Evolutionary conservation across 345 rosid species (phyloP), one percentile per base, ranked within the genome.

Genomic region (Noccaea caerulescens): DNA sequence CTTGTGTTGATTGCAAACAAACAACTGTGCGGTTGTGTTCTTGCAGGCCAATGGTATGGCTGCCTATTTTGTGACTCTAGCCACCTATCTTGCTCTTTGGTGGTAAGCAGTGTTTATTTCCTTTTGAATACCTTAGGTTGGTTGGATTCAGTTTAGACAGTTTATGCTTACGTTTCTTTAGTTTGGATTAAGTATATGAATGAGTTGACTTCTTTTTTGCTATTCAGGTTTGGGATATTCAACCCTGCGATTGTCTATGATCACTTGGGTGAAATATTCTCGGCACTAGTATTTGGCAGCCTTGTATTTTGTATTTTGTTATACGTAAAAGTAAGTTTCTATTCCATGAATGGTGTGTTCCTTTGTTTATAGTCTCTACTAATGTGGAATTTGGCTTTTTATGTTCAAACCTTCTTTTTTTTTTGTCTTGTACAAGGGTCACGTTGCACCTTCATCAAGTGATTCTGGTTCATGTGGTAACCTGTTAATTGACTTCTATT

Each of bases 391-490:
- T 57, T 68, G 16, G 52, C 42, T 38, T 72, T 20, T 81, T 81
- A 41, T 71, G 43, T 33, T 66, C 2, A 27, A 27, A 27, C 1
- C 45, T 14, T 52, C 18, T 53, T 23, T 38, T 54, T 45, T 47
- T 9, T 32, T 80, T 76, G 60, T 34, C 77, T 52, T 75, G 36
- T 82, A 46, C 63, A 75, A 92, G 97, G 99, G 99, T 77, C 96
- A 84, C 43, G 54, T 92, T 75, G 97, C 93, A 12, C 97, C 99
- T 70, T 94, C 97, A 51, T 94, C 99, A 45, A 81, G 82, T 30
- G 99, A 94, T 79, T 91, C 95, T 68, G 97, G 99, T 67, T 94
- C 99, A 53, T 85, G 83, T 62, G 96, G 97, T 52, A 94, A 94
- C 84, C 33, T 89, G 38, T 84, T 91, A 69, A 86, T 94, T 33